Conservation (phyloP, 2,329 filamentous ascomycete genomes). For the Hymenoscyphus fraxineus region DNA sequence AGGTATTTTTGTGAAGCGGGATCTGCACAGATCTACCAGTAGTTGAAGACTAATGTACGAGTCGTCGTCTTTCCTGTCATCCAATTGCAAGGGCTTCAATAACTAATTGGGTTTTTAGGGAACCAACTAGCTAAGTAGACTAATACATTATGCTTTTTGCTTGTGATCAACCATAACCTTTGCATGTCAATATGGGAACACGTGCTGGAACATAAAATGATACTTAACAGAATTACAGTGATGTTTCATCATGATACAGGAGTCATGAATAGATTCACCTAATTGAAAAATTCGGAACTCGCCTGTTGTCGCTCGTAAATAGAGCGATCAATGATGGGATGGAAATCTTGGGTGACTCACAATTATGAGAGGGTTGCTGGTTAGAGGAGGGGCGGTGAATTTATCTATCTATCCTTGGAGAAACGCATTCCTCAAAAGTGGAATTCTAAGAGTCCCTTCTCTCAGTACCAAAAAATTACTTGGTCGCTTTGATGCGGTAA, state of each 20-base stretch:
- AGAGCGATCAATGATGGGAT: not conserved
- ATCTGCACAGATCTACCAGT: not conserved
- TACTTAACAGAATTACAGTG: not conserved
- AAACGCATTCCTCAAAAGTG: no score
- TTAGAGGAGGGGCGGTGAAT: not conserved
- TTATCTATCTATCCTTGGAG: not conserved
- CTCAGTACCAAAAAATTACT: no score
- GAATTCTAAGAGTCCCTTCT: no score
- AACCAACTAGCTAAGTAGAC: not conserved
- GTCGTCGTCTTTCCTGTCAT: not conserved
- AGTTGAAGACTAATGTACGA: not conserved
- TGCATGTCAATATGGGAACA: not conserved
- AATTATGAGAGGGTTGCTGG: not conserved
- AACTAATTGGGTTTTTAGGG: not conserved
- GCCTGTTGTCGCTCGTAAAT: not conserved
- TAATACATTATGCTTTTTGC: not conserved
- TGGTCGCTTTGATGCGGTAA: no score
- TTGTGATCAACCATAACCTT: not conserved
- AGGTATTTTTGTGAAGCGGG: not conserved
- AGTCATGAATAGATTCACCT: not conserved
- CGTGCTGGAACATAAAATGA: not conserved
- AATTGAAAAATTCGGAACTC: not conserved
- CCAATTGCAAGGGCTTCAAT: not conserved
- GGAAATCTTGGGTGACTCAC: not conserved
- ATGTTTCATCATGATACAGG: not conserved